Evolutionary conservation across 768 basidiomycete species (phyloP), one percentile per base, ranked within the genome.

Genomic region (Cystofilobasidium ferigula): DNA sequence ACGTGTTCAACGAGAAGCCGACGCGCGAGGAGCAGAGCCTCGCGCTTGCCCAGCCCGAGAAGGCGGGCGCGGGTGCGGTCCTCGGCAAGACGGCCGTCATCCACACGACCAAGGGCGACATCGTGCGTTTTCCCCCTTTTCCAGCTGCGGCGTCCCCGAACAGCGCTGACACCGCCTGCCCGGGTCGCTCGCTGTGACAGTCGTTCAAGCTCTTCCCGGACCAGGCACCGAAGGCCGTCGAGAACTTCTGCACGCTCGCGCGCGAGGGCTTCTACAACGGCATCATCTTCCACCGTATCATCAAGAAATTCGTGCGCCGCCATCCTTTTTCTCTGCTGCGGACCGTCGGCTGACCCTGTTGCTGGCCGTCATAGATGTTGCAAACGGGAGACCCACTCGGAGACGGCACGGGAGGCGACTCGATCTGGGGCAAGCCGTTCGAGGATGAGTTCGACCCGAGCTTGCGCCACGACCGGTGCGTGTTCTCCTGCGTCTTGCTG

Each of bases 1-100:
- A 99, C 71, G 86, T 99, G 62, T 98, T 97, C 83, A 99, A 99
- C 76, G 95, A 99, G 77, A 83, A 87, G 54, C 95, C 95, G 2
- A 98, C 94, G 0, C 83, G 92, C 59, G 95, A 98, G 74, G 95
- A 99, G 73, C 92, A 91, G 74, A 86, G 84, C 35, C 83, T 93
- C 57, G 91, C 91, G 3, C 67, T 74, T 0, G 61, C 75, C 12
- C 71, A 71, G 47, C 70, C 75, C 1, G 70, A 69, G 40, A 80
- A 69, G 78, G 77, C 71, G 75, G 78, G 63, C 10, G 36, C 24
- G 24, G 53, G 38, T 12, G 69, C 65, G 82, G 84, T 84, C 0
- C 76, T 90, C 36, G 87, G 90, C 28, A 83, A 85, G 68, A 79
- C 83, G 12, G 89, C 89, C 12, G 89, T 88, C 24, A 92, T 99